Evolutionary conservation across 2,329 filamentous ascomycete species (phyloP), one percentile per base, ranked within the genome.

Genomic region (Ophioceras dolichostomum): DNA sequence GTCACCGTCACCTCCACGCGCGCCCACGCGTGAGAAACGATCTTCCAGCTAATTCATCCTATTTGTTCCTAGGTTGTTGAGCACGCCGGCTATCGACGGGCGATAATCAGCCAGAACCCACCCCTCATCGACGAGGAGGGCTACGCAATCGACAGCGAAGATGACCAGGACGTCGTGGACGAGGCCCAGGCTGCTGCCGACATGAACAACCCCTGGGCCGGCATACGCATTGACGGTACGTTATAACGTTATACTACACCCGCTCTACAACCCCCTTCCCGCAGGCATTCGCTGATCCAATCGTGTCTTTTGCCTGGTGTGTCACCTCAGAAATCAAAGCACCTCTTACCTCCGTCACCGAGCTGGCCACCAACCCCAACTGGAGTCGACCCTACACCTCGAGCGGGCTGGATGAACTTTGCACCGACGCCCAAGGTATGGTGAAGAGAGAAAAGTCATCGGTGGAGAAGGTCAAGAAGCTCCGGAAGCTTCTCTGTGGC

Each of bases 91-190:
- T 79, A 81, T 51, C 66, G 70, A 41, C 72, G 85, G 52, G 68
- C 76, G 38, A 84, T 88, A 46, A 76, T 93, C 44, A 75, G 76
- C 55, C 74, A 73, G 46, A 89, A 87, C 47, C 80, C 81, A 5
- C 71, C 74, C 10, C 65, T 83, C 33, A 64, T 83, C 45, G 83
- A 89, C 58, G 76, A 84, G 32, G 83, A 89, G 47, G 83, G 83
- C 44, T 86, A 83, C 52, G 76, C 84, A 44, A 64, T 86, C 39
- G 79, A 85, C 30, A 80, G 75, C 52, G 76, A 79, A 43, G 79
- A 85, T 41, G 78, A 83, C 39, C 73, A 77, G 41, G 73, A 79
- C 30, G 70, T 68, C 39, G 56, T 75, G 17, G 68, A 70, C 44
- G 73, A 79, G 34, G 77, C 76, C 30, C 62, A 73, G 34, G 66